phyloP scores from a whole-genome alignment of 2,329 filamentous ascomycete genomes.

The Fusarium redolens region DNA sequence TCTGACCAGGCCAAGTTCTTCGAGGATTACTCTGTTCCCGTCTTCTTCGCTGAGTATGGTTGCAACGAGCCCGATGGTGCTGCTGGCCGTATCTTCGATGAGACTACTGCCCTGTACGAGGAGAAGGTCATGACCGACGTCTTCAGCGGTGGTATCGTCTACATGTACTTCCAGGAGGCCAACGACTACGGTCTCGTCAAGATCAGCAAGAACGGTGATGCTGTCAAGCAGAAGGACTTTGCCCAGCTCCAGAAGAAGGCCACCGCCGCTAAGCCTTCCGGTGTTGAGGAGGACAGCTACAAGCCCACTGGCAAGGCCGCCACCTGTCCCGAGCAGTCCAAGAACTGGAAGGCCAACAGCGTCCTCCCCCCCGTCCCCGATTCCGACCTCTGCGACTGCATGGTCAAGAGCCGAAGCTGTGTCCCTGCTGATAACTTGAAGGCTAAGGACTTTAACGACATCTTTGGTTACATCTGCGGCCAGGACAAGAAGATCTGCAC shows the following conservation, averaged over 20 bases:
- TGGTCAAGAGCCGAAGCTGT: constrained; percentile 80
- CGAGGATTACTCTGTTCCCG: constrained; percentile 86
- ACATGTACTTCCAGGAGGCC: constrained; percentile 95
- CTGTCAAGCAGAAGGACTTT: constrained; percentile 80
- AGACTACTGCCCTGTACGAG: constrained; percentile 85
- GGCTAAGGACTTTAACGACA: constrained; percentile 68
- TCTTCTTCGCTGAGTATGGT: constrained; percentile 99
- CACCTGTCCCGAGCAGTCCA: constrained; percentile 74
- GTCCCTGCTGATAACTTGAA: constrained; percentile 69
- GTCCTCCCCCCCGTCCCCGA: constrained; percentile 87
- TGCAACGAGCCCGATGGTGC: constrained; percentile 78
- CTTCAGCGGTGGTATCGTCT: constrained; percentile 97
- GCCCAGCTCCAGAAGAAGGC: constrained; percentile 77
- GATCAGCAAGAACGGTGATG: constrained; percentile 64
- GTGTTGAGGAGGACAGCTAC: constrained; percentile 76
- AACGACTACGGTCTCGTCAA: constrained; percentile 89
- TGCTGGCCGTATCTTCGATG: constrained; percentile 81
- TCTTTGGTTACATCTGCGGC: constrained; percentile 83
- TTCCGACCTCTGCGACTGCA: constrained; percentile 83
- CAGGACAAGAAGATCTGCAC: constrained; percentile 65
- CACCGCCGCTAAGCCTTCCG: constrained; percentile 72
- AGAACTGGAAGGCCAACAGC: constrained; percentile 72
- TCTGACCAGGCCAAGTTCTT: constrained; percentile 87
- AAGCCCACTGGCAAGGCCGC: constrained; percentile 76
- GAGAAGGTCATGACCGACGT: constrained; percentile 82